Base-by-base conservation (phyloP, 163 green algal genomes). In the Picocystis sp. region DNA sequence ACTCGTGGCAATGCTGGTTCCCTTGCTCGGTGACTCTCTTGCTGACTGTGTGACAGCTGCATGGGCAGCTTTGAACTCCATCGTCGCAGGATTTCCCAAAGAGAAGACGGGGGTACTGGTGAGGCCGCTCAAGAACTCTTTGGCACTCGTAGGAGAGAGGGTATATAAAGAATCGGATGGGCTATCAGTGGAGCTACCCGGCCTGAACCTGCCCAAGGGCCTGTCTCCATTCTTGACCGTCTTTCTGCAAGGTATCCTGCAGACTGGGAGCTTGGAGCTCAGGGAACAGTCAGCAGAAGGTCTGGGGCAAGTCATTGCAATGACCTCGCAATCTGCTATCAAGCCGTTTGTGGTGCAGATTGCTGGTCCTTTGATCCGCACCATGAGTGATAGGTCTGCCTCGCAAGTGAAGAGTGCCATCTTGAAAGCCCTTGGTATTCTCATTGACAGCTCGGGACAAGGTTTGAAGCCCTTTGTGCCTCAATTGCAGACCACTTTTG, bases 401-500 rank as follows among this genome's bases (percentile, higher is more conserved):
- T 34, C 47, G 51, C 53, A 86, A 54, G 73, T 93, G 52, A 93
- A 93, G 74, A 72, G 73, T 0, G 86, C 87, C 45, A 92, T 98
- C 55, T 66, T 97, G 24, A 55, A 61, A 29, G 91, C 87, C 2
- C 75, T 98, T 46, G 82, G 76, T 25, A 49, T 83, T 41, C 70
- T 97, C 23, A 86, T 97, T 47, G 46, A 44, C 51, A 85, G 87
- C 48, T 85, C 75, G 2, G 84, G 87, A 5, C 22, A 72, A 14
- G 79, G 65, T 2, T 73, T 98, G 22, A 93, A 92, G 70, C 84
- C 87, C 10, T 97, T 98, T 62, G 79, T 94, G 57, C 83, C 89
- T n/a, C 85, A 94, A 74, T 80, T 98, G 52, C 89, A 98, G 71
- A 93, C 89, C 35, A 95, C 84, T 15, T 98, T 97, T 74, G 60